Percentiles rank a stretch among this genome's conserved stretches.
These are phyloP conservation scores for Dianthus caryophyllus DNA, from an alignment of 148 eudicot species.

Conservation along the genomic window DNA sequence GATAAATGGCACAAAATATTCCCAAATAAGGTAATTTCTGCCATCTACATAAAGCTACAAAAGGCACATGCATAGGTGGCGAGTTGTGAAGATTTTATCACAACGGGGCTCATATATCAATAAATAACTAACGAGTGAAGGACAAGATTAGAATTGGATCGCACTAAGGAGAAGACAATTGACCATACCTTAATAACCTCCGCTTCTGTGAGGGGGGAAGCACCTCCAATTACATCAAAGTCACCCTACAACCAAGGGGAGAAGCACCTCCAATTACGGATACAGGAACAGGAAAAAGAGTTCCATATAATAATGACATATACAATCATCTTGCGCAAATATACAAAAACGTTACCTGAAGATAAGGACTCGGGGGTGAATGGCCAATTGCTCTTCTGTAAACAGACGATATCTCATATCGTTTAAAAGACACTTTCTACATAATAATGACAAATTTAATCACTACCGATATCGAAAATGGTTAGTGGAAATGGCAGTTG, in stretches of 20 bases:
- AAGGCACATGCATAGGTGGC: not conserved
- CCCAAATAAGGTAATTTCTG: not conserved
- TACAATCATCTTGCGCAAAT: not conserved
- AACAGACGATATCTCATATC: constrained; percentile 83
- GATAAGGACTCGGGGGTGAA: constrained; percentile 81
- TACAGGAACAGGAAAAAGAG: not conserved
- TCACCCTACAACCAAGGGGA: constrained; percentile 49
- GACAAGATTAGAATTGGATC: not conserved
- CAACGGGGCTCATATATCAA: not conserved
- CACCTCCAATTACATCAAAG: constrained; percentile 94
- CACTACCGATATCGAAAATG: not conserved
- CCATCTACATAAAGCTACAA: not conserved
- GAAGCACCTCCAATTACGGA: not conserved
- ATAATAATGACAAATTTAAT: constrained; percentile 1
- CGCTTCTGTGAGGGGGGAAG: constrained; percentile 84
- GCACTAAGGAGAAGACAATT: constrained; percentile 4
- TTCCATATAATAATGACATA: not conserved
- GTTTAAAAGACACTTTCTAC: constrained; percentile 77
- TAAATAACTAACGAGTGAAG: not conserved
- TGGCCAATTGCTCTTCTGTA: constrained; percentile 88
- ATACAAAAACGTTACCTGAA: constrained; percentile 58
- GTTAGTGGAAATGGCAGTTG: not conserved
- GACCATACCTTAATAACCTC: constrained; percentile 74
- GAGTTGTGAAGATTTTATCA: not conserved
- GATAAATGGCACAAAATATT: not conserved